These are phyloP conservation scores for Exophiala calicioides DNA, from an alignment of 2,329 filamentous ascomycete species.

Conservation along the genomic window DNA sequence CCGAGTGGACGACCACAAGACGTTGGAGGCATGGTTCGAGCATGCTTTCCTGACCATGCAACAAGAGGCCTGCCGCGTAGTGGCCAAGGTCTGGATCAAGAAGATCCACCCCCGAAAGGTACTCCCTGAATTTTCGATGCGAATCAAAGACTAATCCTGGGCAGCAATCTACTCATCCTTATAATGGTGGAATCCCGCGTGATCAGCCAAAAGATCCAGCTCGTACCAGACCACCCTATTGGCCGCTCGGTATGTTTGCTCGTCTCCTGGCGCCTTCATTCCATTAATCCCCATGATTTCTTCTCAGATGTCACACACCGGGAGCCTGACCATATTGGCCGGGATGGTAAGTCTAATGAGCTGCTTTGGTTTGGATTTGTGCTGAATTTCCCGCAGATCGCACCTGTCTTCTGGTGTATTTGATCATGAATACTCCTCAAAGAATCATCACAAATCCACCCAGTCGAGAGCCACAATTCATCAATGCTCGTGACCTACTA, in stretches of 20 bases:
- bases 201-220: conserved; percentile 45
- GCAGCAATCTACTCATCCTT: conserved; percentile 49
- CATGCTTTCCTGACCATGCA: conserved; percentile 46
- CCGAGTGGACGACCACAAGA: conserved; percentile 41
- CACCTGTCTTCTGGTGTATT: conserved; percentile 30
- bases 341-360: conserved; percentile 43
- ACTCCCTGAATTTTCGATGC: background rate
- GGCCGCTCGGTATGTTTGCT: conserved; percentile 25
- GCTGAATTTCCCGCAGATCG: conserved; percentile 33
- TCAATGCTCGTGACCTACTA: conserved; percentile 24
- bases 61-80: conserved; percentile 47
- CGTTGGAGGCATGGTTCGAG: conserved; percentile 43
- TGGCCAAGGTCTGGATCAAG: conserved; percentile 51
- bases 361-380: too few species aligned
- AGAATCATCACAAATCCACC: conserved; percentile 22
- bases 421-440: conserved; percentile 30
- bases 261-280: background rate
- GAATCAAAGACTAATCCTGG: background rate
- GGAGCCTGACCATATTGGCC: conserved; percentile 52
- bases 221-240: conserved; percentile 45
- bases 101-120: conserved; percentile 48
- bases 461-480: conserved; percentile 17
- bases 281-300: conserved; percentile 38
- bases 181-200: conserved; percentile 48
- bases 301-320: conserved; percentile 48